A percentile compares a stretch with the other conserved stretches of the same genome.
phyloP scores from a whole-genome alignment of 2,329 filamentous ascomycete species.

The Pseudogymnoascus sp. region DNA sequence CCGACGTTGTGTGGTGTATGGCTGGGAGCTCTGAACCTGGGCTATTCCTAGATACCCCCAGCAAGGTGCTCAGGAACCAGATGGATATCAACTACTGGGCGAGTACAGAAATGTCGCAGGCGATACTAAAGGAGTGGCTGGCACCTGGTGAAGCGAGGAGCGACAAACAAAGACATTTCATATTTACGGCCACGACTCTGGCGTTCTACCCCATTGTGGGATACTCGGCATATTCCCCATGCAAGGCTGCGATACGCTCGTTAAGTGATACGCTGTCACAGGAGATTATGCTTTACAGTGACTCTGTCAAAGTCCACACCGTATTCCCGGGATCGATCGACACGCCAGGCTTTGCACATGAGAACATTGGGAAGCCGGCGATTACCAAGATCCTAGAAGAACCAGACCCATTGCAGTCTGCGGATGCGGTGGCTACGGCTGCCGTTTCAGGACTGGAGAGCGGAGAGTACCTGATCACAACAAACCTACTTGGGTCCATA shows the following conservation, averaged over 20 bases:
- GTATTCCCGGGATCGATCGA: constrained; percentile 80
- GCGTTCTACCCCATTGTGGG: constrained; percentile 73
- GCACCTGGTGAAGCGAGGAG: constrained; percentile 39
- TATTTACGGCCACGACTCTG: constrained; percentile 75
- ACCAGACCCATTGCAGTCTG: constrained; percentile 70
- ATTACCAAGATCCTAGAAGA: constrained; percentile 75
- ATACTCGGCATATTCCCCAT: constrained; percentile 75
- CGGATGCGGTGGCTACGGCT: constrained; percentile 65
- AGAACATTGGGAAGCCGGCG: constrained; percentile 72
- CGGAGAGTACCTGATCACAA: constrained; percentile 73
- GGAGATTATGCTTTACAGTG: constrained; percentile 81
- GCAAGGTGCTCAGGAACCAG: constrained; percentile 61
- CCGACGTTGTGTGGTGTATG: constrained; percentile 87
- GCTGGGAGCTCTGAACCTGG: constrained; percentile 68
- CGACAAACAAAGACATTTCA: constrained; percentile 61
- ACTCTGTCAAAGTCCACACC: constrained; percentile 70
- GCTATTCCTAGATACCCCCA: constrained; percentile 69
- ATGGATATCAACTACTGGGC: constrained; percentile 95
- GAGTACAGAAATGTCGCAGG: constrained; percentile 76
- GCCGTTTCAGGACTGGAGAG: constrained; percentile 69
- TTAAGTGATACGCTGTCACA: constrained; percentile 77
- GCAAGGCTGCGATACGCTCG: constrained; percentile 77
- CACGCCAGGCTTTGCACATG: constrained; percentile 65
- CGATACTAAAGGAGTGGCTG: constrained; percentile 70
- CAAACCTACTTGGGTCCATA: constrained; percentile 62